Conservation (phyloP, 1,284 basidiomycete genomes). For the Moniliophthora roreri region DNA sequence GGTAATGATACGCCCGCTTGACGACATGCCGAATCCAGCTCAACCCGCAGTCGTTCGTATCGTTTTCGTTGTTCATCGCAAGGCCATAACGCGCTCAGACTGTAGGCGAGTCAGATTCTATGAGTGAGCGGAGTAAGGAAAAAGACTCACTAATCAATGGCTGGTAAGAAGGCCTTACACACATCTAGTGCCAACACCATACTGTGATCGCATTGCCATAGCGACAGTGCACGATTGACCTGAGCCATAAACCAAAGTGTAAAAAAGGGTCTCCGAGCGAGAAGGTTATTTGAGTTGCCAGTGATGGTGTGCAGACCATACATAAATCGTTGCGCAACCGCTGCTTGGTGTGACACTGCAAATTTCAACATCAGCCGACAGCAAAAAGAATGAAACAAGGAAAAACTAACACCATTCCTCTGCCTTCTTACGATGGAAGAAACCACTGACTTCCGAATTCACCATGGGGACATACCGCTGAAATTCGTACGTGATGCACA, state of each 20-base stretch:
- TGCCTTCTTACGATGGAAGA: slow-evolving; percentile 64
- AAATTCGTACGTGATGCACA: slow-evolving; percentile 71
- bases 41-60: too few relatives aligned
- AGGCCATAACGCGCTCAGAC: slow-evolving; percentile 64
- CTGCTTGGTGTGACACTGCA: slow-evolving; percentile 62
- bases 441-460: slow-evolving; percentile 47
- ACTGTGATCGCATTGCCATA: slow-evolving; percentile 64
- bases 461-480: slow-evolving; percentile 62
- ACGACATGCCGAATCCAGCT: too few relatives aligned
- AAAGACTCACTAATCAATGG: slow-evolving; percentile 54
- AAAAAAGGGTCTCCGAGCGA: slow-evolving; percentile 64
- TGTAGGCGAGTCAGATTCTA: slow-evolving; percentile 16
- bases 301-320: slow-evolving; percentile 62
- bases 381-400: slow-evolving; percentile 12
- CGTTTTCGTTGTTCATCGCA: slow-evolving; percentile 48
- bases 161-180: slow-evolving; percentile 57
- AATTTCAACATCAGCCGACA: slow-evolving; percentile 9
- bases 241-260: slow-evolving; percentile 80
- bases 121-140: background rate
- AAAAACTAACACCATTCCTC: slow-evolving; percentile 69
- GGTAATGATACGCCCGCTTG: too few relatives aligned
- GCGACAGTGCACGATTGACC: slow-evolving; percentile 53
- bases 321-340: slow-evolving; percentile 60
- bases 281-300: slow-evolving; percentile 51
- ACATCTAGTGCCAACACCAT: slow-evolving; percentile 66